Evolutionary conservation across 805 yeast species (phyloP).

Genomic region (Monosporozyma siamensis): DNA sequence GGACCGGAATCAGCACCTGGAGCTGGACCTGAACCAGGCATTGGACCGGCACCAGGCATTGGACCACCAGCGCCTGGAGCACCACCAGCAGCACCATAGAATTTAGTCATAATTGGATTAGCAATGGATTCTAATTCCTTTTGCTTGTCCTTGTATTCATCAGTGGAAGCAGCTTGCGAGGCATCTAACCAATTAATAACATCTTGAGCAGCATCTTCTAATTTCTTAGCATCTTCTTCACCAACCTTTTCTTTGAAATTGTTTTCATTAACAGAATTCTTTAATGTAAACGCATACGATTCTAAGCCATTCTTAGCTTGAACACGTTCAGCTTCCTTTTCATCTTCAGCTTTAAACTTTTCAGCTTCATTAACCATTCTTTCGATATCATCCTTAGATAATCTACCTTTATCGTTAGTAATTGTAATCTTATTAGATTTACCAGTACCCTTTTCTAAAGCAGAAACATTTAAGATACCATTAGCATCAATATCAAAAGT

Average conservation of each 20-base stretch:
- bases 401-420: constrained; percentile 97
- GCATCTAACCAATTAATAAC: constrained; percentile 86
- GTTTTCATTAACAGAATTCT: constrained; percentile 70
- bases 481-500: constrained; percentile 95
- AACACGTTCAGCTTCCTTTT: constrained; percentile 85
- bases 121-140: constrained; percentile 93
- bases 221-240: constrained; percentile 55
- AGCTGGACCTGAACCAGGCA: constrained; percentile 43
- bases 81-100: constrained; percentile 90
- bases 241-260: constrained; percentile 72
- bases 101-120: constrained; percentile 94
- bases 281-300: constrained; percentile 89
- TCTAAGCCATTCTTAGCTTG: constrained; percentile 92
- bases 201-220: constrained; percentile 75
- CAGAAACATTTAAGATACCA: constrained; percentile 94
- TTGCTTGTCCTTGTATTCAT: constrained; percentile 86
- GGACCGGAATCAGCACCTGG: constrained; percentile 54
- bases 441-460: constrained; percentile 97
- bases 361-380: constrained; percentile 97
- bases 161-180: constrained; percentile 85
- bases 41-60: constrained; percentile 42
- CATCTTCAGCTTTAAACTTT: constrained; percentile 94
- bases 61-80: constrained; percentile 43
- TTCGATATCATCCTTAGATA: constrained; percentile 94
- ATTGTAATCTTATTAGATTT: constrained; percentile 94